Conservation (phyloP, 768 basidiomycete genomes). For the Pisolithus marmoratus region DNA sequence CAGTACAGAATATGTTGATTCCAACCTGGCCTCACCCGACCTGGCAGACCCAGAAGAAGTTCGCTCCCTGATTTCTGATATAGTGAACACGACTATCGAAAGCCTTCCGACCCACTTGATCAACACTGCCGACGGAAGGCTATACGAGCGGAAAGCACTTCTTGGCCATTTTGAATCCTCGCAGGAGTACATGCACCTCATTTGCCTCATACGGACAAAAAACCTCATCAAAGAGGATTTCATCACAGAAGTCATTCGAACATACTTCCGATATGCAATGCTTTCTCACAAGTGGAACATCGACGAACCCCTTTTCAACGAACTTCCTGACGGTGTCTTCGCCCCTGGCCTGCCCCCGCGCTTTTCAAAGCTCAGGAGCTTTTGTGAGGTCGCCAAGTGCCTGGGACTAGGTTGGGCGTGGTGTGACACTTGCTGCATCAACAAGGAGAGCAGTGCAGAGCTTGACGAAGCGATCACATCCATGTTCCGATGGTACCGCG, state of each 20-base stretch:
- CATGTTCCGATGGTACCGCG: slow-evolving; percentile 9
- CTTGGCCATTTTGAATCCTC: slow-evolving; percentile 3
- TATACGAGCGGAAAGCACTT: slow-evolving; percentile 5
- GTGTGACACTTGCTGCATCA: slow-evolving; percentile 10
- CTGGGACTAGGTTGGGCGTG: slow-evolving; percentile 2
- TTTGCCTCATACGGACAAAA: slow-evolving; percentile 1
- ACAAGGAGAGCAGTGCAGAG: slow-evolving; percentile 14
- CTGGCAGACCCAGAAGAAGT: not conserved
- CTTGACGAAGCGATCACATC: slow-evolving; percentile 6
- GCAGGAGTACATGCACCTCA: not conserved
- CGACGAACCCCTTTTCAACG: slow-evolving; percentile 1
- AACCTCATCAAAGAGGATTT: not conserved
- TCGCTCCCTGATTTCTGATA: not conserved
- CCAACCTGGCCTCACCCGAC: not conserved
- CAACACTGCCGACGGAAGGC: slow-evolving; percentile 5
- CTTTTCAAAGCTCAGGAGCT: slow-evolving; percentile 3
- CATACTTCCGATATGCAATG: slow-evolving; percentile 8
- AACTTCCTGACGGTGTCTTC: not conserved
- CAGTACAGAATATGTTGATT: not conserved
- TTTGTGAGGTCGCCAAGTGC: not conserved
- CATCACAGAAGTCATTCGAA: slow-evolving; percentile 3
- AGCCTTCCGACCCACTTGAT: slow-evolving; percentile 4
- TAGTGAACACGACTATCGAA: not conserved
- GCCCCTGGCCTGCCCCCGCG: not conserved
- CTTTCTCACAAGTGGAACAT: slow-evolving; percentile 7